These are phyloP conservation scores for Mucor saturninus DNA, from an alignment of 371 early-diverging fungal genomes.

Conservation along the genomic window DNA sequence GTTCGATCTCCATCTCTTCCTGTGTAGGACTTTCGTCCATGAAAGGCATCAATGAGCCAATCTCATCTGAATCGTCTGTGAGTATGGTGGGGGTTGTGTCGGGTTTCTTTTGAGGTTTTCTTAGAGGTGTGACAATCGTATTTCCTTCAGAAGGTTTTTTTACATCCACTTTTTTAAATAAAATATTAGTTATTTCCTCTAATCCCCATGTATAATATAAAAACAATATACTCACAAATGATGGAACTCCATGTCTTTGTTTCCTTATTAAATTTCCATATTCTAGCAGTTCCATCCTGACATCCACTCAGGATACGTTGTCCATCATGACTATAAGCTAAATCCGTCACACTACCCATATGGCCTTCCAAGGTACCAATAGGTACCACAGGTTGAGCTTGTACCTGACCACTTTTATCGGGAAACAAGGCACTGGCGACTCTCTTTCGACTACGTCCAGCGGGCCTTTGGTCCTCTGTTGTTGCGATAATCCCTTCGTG, in stretches of 20 bases:
- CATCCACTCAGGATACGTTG: constrained; percentile 73
- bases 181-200: too few species aligned
- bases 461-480: constrained; percentile 9
- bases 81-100: neutral
- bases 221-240: neutral
- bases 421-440: constrained; percentile 46
- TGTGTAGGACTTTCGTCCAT: neutral
- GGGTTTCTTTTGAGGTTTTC: too few species aligned
- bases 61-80: neutral
- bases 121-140: constrained; percentile 18
- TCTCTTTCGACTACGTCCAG: constrained; percentile 32
- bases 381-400: constrained; percentile 60
- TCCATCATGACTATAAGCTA: constrained; percentile 77
- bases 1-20: constrained; percentile 14
- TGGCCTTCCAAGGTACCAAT: constrained; percentile 79
- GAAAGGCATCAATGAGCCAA: constrained; percentile 2
- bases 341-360: constrained; percentile 73
- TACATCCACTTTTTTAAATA: constrained; percentile 27
- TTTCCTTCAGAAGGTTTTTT: constrained; percentile 22
- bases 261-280: constrained; percentile 46
- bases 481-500: constrained; percentile 9
- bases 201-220: too few species aligned
- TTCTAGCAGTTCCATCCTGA: constrained; percentile 58
- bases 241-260: constrained; percentile 45
- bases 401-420: constrained; percentile 37